Evolutionary conservation across 2,329 filamentous ascomycete genomes (phyloP).

Genomic region (Alternaria conjuncta): DNA sequence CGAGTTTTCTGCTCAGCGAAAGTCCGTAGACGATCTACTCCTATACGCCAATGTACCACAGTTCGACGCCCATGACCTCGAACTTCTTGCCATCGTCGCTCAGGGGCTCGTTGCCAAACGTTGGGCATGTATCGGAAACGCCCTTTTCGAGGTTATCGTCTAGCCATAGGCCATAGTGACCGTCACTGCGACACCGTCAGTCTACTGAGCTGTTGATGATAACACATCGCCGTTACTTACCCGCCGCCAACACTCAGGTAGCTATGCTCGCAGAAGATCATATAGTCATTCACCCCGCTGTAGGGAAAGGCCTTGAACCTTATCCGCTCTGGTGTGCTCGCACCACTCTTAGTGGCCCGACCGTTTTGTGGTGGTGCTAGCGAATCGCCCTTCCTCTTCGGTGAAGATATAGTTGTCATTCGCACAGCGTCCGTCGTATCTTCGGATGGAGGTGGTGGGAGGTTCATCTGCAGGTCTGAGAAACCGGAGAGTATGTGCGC

Average conservation of each 20-base stretch:
- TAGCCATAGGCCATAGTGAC: conserved; percentile 92
- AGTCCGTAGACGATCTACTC: neutral
- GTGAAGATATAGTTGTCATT: conserved; percentile 63
- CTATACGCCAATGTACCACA: conserved; percentile 81
- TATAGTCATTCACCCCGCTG: conserved; percentile 94
- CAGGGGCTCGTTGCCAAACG: conserved; percentile 92
- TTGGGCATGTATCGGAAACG: conserved; percentile 82
- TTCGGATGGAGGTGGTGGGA: conserved; percentile 73
- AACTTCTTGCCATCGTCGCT: conserved; percentile 95
- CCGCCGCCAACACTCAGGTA: conserved; percentile 88
- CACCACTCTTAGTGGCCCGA: conserved; percentile 46
- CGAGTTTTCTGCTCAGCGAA: neutral
- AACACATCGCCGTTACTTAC: conserved; percentile 47
- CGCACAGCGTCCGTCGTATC: conserved; percentile 68
- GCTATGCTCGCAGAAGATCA: conserved; percentile 87
- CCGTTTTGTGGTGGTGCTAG: conserved; percentile 34
- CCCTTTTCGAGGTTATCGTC: conserved; percentile 85
- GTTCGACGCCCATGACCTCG: conserved; percentile 84
- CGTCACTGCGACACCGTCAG: conserved; percentile 60
- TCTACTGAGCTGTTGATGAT: neutral
- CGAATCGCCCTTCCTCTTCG: conserved; percentile 25
- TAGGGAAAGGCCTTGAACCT: conserved; percentile 98
- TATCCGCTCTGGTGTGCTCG: conserved; percentile 73
- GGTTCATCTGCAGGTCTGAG: conserved; percentile 53
- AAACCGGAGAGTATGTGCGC: conserved; percentile 68